phyloP scores from a whole-genome alignment of 2,329 filamentous ascomycete genomes.

The Aspergillus unguis region DNA sequence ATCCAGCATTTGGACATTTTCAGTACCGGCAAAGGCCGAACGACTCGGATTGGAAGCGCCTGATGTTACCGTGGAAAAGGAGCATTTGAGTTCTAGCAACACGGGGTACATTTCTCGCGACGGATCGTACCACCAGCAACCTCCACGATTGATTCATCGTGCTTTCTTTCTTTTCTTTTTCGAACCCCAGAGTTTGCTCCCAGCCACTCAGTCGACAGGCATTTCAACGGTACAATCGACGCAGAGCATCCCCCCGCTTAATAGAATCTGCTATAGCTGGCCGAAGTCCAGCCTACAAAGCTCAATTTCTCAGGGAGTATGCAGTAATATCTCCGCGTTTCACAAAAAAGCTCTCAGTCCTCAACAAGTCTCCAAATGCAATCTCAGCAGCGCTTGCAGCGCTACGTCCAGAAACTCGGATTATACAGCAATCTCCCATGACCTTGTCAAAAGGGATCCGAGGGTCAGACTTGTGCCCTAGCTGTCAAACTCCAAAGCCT shows the following conservation, averaged over 20 bases:
- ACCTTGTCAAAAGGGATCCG: constrained; percentile 13
- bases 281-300: neutral
- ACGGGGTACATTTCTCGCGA: constrained; percentile 6
- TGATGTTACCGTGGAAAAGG: constrained; percentile 5
- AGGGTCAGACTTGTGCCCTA: constrained; percentile 6
- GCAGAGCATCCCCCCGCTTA: neutral
- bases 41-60: neutral
- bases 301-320: neutral
- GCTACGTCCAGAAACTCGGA: constrained; percentile 9
- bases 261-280: neutral
- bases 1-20: neutral
- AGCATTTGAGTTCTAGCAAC: constrained; percentile 12
- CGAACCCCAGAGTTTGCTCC: neutral
- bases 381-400: constrained; percentile 14
- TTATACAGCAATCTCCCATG: constrained; percentile 2
- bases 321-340: too few relatives aligned
- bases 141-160: neutral
- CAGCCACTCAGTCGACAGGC: neutral
- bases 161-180: neutral
- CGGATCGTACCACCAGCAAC: constrained; percentile 5
- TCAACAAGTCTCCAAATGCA: neutral
- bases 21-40: neutral
- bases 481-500: constrained; percentile 1
- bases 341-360: neutral
- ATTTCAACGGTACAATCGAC: constrained; percentile 1